Conservation (phyloP, 768 basidiomycete species). For the Leccinellum rugosiceps region DNA sequence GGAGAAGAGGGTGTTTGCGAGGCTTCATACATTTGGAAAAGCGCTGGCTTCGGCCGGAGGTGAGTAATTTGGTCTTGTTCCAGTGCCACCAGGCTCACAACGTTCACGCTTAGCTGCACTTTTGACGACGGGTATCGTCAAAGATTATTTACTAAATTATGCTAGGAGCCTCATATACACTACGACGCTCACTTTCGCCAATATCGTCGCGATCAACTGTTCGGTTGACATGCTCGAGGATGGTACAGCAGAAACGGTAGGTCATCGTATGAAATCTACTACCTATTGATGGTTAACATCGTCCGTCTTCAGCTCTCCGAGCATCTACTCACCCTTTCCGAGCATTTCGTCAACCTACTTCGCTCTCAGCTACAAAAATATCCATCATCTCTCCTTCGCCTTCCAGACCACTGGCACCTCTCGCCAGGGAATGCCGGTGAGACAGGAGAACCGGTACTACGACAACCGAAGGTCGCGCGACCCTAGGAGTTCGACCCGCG, state of each 20-base stretch:
- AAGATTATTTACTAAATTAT: slow-evolving; percentile 88
- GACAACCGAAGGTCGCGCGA: background rate
- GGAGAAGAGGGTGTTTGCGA: slow-evolving; percentile 66
- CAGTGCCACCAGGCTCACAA: background rate
- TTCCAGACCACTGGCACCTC: slow-evolving; percentile 29
- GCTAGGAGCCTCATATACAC: slow-evolving; percentile 91
- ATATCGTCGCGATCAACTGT: slow-evolving; percentile 69
- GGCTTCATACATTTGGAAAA: slow-evolving; percentile 93
- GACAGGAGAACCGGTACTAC: background rate
- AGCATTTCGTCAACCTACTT: slow-evolving; percentile 34
- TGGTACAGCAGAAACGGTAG: slow-evolving; percentile 56
- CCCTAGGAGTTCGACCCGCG: slow-evolving; percentile 8
- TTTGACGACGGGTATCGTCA: slow-evolving; percentile 65
- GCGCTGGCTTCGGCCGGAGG: slow-evolving; percentile 84
- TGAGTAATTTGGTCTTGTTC: slow-evolving; percentile 35
- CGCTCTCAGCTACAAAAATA: slow-evolving; percentile 28
- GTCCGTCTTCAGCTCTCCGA: slow-evolving; percentile 24
- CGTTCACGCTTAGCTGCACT: slow-evolving; percentile 57
- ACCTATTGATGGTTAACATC: slow-evolving; percentile 27
- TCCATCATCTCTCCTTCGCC: slow-evolving; percentile 25
- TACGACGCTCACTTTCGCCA: slow-evolving; percentile 76
- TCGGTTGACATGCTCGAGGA: slow-evolving; percentile 77
- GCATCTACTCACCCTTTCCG: slow-evolving; percentile 21
- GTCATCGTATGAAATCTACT: background rate
- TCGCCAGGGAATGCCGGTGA: background rate